Percentiles rank a stretch among this genome's conserved stretches.
These are phyloP conservation scores for Copromyces sp. DNA, from an alignment of 495 filamentous ascomycete genomes.

Conservation along the genomic window DNA sequence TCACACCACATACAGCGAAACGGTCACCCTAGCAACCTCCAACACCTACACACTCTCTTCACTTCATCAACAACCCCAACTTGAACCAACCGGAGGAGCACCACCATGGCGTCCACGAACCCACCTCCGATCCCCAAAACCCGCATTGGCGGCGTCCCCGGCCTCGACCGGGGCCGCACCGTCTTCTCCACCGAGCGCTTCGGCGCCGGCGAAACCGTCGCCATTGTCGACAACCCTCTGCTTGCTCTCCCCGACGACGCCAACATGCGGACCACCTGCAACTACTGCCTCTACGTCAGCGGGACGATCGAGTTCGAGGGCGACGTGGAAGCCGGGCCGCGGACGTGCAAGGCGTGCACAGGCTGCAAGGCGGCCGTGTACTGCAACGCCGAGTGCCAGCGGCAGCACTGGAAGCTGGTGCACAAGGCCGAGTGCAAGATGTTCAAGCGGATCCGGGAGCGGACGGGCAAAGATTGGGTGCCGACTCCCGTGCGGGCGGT, in stretches of 20 bases:
- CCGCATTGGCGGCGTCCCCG: neutral
- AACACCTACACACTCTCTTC: neutral
- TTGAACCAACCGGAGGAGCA: neutral
- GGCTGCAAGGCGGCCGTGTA: constrained; percentile 42
- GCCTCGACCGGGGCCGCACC: constrained; percentile 21
- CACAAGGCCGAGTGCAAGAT: constrained; percentile 46
- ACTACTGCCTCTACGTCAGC: constrained; percentile 26
- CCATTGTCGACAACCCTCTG: constrained; percentile 27
- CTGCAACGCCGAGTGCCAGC: constrained; percentile 45
- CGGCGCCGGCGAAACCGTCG: constrained; percentile 30
- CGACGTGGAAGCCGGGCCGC: constrained; percentile 5
- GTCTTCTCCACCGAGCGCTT: constrained; percentile 26
- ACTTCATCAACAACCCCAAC: neutral
- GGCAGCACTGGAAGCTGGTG: constrained; percentile 40
- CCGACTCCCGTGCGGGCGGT: constrained; percentile 39
- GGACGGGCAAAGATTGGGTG: constrained; percentile 19
- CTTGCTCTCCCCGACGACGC: constrained; percentile 33
- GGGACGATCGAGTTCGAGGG: neutral
- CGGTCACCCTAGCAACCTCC: neutral
- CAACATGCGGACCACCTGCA: constrained; percentile 28
- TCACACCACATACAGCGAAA: neutral
- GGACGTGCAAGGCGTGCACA: constrained; percentile 33
- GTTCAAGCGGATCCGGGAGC: constrained; percentile 20
- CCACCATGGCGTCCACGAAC: constrained; percentile 10
- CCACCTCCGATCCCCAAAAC: constrained; percentile 3